Evolutionary conservation across 2,329 filamentous ascomycete species (phyloP), one percentile per base, ranked within the genome.

Genomic region (Epichloe typhina): DNA sequence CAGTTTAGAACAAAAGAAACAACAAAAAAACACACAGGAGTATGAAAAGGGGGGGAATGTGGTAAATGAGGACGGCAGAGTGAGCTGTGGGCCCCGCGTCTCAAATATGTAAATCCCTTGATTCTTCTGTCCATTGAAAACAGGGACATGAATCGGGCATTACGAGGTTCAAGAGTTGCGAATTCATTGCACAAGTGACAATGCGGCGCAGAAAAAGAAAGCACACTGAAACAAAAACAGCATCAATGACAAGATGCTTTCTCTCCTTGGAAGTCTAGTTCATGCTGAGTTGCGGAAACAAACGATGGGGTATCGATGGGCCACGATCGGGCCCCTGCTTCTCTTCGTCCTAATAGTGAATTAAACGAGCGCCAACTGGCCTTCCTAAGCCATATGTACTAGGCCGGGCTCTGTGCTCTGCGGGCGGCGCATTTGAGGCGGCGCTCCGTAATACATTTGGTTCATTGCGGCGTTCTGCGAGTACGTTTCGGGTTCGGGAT

Each of bases 401-500:
- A 70, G 58, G 51, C 66, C 66, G 17, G 84, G 82, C 63, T 93
- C 85, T 3, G 86, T 80, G 73, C 86, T 88, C 58, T 85, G 83
- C 4, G 84, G 83, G 53, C 86, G 77, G 51, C 86, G 80, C 57
- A 88, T 81, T 52, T 80, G 64, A 8, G 64, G 76, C 5, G 79
- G 76, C 54, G 80, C 80, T 37, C 76, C 74, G 58, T 89, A 90
- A 65, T 89, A 91, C 71, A 88, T 80, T 59, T 84, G 80, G 36
- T 76, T 76, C 63, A 82, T 75, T 41, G 76, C 75, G 4, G 68
- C 73, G 39, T 76, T 75, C 47, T 79, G 75, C 37, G 76, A 76
- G 54, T 83, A 84, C 26, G 80, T 79, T 58, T 95, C 88, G 0
- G 88, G 86, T 58, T 96, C 94, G 7, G 84, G 81, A 62, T 94